Percentiles rank a stretch among this genome's conserved stretches.
Conservation (phyloP, 495 filamentous ascomycete genomes). For the Aspergillus carlsbadensis region DNA sequence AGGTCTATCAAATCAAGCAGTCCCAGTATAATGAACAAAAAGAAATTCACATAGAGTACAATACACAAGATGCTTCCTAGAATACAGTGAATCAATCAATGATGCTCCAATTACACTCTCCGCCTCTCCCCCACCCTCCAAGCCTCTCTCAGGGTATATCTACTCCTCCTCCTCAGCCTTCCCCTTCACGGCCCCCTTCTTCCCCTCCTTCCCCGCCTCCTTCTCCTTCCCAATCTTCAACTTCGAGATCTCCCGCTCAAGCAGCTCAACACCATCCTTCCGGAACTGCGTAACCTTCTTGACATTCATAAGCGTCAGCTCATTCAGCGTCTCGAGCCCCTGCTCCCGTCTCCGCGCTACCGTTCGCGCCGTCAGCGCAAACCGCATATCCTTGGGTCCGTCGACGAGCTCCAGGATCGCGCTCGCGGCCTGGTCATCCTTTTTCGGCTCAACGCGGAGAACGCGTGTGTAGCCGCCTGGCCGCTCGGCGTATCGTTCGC, state of each 20-base stretch:
- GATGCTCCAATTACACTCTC: no score
- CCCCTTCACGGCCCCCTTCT: neutral
- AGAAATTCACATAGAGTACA: neutral
- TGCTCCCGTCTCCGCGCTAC: constrained; percentile 61
- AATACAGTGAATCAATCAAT: neutral
- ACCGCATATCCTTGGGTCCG: constrained; percentile 91
- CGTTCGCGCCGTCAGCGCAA: constrained; percentile 83
- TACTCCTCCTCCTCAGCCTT: neutral
- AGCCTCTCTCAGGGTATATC: neutral
- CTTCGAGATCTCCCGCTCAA: constrained; percentile 71
- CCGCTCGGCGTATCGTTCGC: constrained; percentile 74
- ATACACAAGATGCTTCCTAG: constrained; percentile 2
- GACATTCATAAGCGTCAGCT: constrained; percentile 75
- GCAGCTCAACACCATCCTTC: constrained; percentile 58
- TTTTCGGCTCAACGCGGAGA: constrained; percentile 74
- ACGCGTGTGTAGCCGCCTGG: constrained; percentile 95
- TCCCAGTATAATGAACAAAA: neutral
- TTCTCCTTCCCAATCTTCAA: constrained; percentile 35
- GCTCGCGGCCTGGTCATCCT: constrained; percentile 74
- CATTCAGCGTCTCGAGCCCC: constrained; percentile 52
- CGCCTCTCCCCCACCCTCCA: no score
- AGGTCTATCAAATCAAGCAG: no score
- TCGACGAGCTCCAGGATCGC: constrained; percentile 97
- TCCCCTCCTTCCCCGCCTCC: neutral
- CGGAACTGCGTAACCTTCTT: constrained; percentile 82